Evolutionary conservation across 176 grass and related monocot genomes (phyloP).

Genomic region (Triticum urartu): DNA sequence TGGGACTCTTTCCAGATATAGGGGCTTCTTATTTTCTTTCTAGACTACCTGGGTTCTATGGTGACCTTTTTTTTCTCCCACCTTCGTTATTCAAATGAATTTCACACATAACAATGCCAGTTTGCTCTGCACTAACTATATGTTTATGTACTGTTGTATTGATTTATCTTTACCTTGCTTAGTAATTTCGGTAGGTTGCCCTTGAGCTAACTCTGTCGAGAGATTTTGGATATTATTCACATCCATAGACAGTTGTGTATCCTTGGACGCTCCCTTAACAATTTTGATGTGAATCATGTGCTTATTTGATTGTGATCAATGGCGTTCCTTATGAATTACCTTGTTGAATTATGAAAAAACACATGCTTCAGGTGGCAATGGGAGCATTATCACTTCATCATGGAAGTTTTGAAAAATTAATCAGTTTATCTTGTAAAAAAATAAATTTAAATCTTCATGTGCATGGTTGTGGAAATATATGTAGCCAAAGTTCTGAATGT

Average conservation of each 20-base stretch:
- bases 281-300: neutral
- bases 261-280: neutral
- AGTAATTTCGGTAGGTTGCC: neutral
- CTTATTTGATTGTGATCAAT: slow-evolving; percentile 11
- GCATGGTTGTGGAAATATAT: slow-evolving; percentile 1
- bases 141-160: neutral
- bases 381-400: neutral
- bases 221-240: slow-evolving; percentile 14
- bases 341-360: neutral
- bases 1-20: slow-evolving; percentile 94
- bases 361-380: neutral
- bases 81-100: slow-evolving; percentile 18
- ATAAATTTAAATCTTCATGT: neutral
- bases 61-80: slow-evolving; percentile 43
- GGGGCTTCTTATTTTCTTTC: slow-evolving; percentile 95
- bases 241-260: neutral
- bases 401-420: too few species aligned
- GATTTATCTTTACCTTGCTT: neutral
- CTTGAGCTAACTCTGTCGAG: neutral
- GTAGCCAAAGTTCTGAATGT: neutral
- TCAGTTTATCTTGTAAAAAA: neutral
- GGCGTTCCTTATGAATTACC: neutral
- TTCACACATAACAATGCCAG: slow-evolving; percentile 6
- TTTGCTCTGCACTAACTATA: neutral
- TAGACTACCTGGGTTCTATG: slow-evolving; percentile 79